These are phyloP conservation scores for Malus asiatica DNA, from an alignment of 306 rosid species.

Conservation along the genomic window DNA sequence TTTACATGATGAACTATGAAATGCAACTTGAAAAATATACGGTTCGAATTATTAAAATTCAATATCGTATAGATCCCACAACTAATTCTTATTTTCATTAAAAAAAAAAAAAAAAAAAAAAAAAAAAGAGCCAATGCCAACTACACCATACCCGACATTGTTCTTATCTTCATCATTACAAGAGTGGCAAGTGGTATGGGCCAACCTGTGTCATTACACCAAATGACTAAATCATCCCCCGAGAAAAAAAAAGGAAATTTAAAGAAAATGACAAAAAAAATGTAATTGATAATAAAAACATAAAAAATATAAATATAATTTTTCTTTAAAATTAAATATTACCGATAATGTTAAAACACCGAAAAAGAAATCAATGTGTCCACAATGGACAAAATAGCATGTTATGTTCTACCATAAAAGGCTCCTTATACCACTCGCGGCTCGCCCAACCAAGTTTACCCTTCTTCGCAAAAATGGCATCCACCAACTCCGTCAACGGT, in stretches of 20 bases:
- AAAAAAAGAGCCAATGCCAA: no score
- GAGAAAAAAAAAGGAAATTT: background rate
- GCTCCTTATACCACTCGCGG: background rate
- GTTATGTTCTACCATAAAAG: background rate
- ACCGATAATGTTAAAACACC: no score
- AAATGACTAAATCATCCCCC: background rate
- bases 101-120: no score
- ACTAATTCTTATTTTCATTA: no score
- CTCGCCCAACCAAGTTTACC: background rate
- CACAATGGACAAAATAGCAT: background rate
- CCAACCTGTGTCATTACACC: background rate
- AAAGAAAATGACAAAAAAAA: no score
- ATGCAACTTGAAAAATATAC: no score
- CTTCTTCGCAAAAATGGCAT: slow-evolving; percentile 27
- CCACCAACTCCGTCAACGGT: background rate
- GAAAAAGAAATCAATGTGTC: background rate
- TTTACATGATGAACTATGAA: no score
- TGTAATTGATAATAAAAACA: accelerated
- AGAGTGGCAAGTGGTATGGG: background rate
- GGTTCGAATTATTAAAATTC: accelerated
- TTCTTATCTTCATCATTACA: background rate
- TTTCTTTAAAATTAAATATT: no score
- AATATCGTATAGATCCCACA: no score
- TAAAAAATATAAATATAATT: background rate
- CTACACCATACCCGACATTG: background rate